Conservation (phyloP, 805 yeast species). For the Dipodascopsis uninucleata region DNA sequence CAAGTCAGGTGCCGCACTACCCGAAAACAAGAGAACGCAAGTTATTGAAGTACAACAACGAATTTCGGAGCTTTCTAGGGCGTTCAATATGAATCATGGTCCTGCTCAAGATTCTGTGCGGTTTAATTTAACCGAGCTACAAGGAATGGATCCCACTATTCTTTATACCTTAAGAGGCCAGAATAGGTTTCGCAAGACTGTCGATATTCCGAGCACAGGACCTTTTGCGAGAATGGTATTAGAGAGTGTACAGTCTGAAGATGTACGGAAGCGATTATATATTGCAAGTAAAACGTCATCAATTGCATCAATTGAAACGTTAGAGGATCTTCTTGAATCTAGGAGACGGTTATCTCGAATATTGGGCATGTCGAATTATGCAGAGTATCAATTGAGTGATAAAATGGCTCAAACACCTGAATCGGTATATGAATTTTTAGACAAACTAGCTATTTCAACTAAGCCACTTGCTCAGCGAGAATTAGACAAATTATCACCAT, state of each 20-base stretch:
- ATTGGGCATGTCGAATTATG: conserved; percentile 65
- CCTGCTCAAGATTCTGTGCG: conserved; percentile 35
- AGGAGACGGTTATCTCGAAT: conserved; percentile 69
- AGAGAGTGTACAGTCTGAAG: conserved; percentile 52
- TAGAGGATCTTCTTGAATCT: conserved; percentile 58
- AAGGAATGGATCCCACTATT: conserved; percentile 29
- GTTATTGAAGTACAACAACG: conserved; percentile 77
- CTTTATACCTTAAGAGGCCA: conserved; percentile 13
- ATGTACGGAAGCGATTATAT: conserved; percentile 70
- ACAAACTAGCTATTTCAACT: conserved; percentile 52
- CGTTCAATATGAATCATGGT: conserved; percentile 53
- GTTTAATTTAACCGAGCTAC: conserved; percentile 34
- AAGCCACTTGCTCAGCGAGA: conserved; percentile 58
- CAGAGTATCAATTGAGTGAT: conserved; percentile 78
- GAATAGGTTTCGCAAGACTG: conserved; percentile 25
- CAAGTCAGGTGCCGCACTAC: conserved; percentile 83
- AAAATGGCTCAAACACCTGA: conserved; percentile 85
- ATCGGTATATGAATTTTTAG: conserved; percentile 67
- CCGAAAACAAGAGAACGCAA: conserved; percentile 54
- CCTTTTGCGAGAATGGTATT: conserved; percentile 63
- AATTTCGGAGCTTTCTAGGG: conserved; percentile 77
- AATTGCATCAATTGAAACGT: conserved; percentile 53
- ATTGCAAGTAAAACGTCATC: conserved; percentile 64
- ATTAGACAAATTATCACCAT: conserved; percentile 46
- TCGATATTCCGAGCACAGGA: conserved; percentile 48